phyloP scores from a whole-genome alignment of 2,329 filamentous ascomycete species.

The Hypoxylon sp. region DNA sequence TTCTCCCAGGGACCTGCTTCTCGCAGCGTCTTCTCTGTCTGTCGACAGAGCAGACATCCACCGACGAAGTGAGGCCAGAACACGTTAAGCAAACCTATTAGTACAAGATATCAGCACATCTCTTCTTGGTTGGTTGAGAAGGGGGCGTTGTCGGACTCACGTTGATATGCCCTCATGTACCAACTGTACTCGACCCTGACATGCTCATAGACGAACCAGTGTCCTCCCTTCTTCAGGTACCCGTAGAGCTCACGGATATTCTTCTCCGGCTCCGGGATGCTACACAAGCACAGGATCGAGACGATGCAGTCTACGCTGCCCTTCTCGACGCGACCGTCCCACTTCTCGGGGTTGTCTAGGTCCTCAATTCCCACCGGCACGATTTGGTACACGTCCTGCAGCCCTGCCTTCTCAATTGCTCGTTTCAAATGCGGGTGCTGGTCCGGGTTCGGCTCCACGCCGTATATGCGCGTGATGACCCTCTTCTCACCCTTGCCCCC shows the following conservation, averaged over 20 bases:
- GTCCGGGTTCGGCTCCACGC: constrained; percentile 72
- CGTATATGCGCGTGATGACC: constrained; percentile 65
- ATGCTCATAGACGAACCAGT: constrained; percentile 74
- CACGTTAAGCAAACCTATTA: constrained; percentile 62
- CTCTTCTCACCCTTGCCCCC: neutral
- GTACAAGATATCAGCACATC: neutral
- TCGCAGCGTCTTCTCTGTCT: constrained; percentile 61
- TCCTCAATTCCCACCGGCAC: constrained; percentile 73
- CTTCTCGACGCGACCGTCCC: constrained; percentile 61
- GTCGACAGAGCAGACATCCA: constrained; percentile 64
- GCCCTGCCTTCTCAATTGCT: constrained; percentile 63
- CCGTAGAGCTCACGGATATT: constrained; percentile 68
- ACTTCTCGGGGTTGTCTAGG: constrained; percentile 57
- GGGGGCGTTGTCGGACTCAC: constrained; percentile 54
- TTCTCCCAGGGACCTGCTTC: constrained; percentile 64
- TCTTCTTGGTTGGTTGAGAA: neutral
- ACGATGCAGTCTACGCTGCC: constrained; percentile 71
- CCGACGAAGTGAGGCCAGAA: constrained; percentile 66
- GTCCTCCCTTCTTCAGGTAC: constrained; percentile 70
- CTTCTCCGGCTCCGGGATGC: constrained; percentile 69
- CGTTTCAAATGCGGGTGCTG: constrained; percentile 63
- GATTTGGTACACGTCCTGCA: constrained; percentile 70
- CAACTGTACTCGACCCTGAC: constrained; percentile 58
- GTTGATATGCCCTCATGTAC: constrained; percentile 62
- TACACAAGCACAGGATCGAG: constrained; percentile 72